These are phyloP conservation scores for Nicotiana benthamiana DNA, from an alignment of 257 asterid species.

Conservation along the genomic window DNA sequence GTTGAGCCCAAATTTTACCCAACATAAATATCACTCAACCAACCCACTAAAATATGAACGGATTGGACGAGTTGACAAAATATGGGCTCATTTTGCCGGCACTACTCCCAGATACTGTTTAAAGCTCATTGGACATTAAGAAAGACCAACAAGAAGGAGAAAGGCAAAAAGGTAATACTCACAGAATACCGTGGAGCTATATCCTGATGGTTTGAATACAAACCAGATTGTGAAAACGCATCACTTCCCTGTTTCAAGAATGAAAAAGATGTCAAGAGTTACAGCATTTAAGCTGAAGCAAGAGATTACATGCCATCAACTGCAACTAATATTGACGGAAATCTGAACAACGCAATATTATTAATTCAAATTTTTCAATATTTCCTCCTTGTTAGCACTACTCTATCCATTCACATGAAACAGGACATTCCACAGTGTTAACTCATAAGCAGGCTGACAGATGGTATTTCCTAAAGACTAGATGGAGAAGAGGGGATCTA, in stretches of 20 bases:
- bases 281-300: neutral
- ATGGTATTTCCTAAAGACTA: neutral
- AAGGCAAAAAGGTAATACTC: constrained; percentile 16
- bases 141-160: neutral
- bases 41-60: too few relatives aligned
- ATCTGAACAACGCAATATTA: neutral
- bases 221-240: constrained; percentile 90
- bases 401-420: constrained; percentile 1
- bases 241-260: constrained; percentile 57
- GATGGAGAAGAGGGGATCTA: too few relatives aligned
- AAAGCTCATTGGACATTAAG: neutral
- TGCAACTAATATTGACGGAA: neutral
- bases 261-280: constrained; percentile 1
- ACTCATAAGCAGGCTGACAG: neutral
- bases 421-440: neutral
- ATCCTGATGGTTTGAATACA: constrained; percentile 87
- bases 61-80: too few relatives aligned
- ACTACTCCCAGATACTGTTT: neutral
- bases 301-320: neutral
- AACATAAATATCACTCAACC: too few relatives aligned
- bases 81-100: too few relatives aligned
- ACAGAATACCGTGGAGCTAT: constrained; percentile 91
- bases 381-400: neutral
- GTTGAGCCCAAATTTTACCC: too few relatives aligned
- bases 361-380: neutral